Evolutionary conservation across 2,329 filamentous ascomycete genomes (phyloP).

Genomic region (Arthrobotrys iridis): DNA sequence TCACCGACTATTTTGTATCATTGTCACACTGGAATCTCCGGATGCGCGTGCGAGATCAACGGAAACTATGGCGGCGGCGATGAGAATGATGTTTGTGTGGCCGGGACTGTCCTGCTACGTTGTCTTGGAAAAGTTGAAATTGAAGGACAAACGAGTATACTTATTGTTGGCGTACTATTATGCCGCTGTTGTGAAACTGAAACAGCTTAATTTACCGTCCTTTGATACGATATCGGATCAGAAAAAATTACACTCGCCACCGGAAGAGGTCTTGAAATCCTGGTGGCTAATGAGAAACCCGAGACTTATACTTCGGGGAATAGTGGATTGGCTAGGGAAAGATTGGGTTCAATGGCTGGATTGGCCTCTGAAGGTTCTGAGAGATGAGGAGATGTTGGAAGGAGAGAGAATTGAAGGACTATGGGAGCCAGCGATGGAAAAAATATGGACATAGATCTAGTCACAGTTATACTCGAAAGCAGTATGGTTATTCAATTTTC

Average conservation of each 20-base stretch:
- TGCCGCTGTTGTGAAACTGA: conserved; percentile 14
- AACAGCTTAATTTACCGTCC: conserved; percentile 3
- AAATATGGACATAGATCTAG: not conserved
- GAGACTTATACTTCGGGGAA: conserved; percentile 18
- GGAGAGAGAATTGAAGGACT: conserved; percentile 7
- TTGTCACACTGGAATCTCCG: conserved; percentile 5
- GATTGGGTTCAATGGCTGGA: conserved; percentile 42
- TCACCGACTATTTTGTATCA: conserved; percentile 16
- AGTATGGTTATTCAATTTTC: not conserved
- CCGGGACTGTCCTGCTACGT: conserved; percentile 17
- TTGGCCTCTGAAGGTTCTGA: conserved; percentile 39
- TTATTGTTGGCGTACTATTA: conserved; percentile 42
- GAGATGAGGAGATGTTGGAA: conserved; percentile 26
- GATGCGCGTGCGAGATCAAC: not conserved
- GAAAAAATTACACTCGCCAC: not conserved
- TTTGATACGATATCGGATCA: not conserved
- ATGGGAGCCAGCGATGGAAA: conserved; percentile 26
- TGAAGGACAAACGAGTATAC: conserved; percentile 27
- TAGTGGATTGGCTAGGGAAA: conserved; percentile 33
- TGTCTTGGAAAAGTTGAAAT: conserved; percentile 19
- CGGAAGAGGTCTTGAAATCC: conserved; percentile 5
- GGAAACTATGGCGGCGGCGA: conserved; percentile 10
- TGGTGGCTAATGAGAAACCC: conserved; percentile 47
- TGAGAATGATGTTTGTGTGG: conserved; percentile 38
- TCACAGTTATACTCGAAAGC: too few relatives aligned